Base-by-base conservation (phyloP, 2,329 filamentous ascomycete species). In the Trichothecium sympodiale region DNA sequence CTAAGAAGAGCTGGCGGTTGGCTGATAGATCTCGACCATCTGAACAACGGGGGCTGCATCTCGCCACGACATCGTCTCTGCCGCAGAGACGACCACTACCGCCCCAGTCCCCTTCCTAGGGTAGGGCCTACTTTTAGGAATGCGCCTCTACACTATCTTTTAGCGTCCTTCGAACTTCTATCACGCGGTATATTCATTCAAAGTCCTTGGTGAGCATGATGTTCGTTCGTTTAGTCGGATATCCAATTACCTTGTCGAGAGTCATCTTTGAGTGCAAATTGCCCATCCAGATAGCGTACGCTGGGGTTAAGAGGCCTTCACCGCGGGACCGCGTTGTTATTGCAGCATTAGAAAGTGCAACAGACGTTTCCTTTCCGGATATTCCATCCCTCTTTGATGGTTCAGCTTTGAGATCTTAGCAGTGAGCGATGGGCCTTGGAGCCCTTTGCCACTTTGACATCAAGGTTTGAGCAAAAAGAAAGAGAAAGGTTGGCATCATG, bases 401-500 rank as follows among this genome's bases (percentile, higher is more conserved):
- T 14, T 29, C 33, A 1, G 49, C 47, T 1, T 18, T 59, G 17
- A 44, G 48, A 0, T 43, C 61, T 3, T 41, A 42, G 5, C 29
- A 49, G 12, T 55, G 54, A 3, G 53, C n/a, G 52, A 2, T 63
- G 59, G 57, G 61, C 60, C 12, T 56, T 62, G 33, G 64, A 65
- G 31, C 46, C 59, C 3, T 64, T 64, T 15, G 61, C 60, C 6
- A 50, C 50, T 0, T 43, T 64, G 9, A 57, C 54, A 2, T 56
- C 53, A 8, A 42, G 37, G 1, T 63, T 56, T 35, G 51, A 58
- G 12, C 43, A 61, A 17, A 57, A n/a, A n/a, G n/a, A n/a, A n/a
- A n/a, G n/a, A n/a, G n/a, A n/a, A n/a, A n/a, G n/a, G n/a, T n/a
- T n/a, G n/a, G n/a, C n/a, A n/a, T n/a, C n/a, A n/a, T n/a, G n/a